Base-by-base conservation (phyloP, 1,139 yeast genomes). In the Pichia sp. region DNA sequence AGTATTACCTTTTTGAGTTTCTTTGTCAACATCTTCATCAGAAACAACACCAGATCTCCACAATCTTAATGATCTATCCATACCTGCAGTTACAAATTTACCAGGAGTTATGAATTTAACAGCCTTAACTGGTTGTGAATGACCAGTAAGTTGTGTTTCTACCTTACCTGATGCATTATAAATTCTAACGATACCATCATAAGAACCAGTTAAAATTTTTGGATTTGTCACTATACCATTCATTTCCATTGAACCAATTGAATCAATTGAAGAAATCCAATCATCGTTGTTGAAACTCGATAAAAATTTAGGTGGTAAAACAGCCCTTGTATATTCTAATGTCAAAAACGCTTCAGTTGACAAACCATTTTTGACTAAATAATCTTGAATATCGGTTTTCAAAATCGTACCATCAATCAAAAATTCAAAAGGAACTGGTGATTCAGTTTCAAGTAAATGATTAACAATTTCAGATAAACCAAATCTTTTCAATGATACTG, bases 401-500 rank as follows among this genome's bases (percentile, higher is more conserved):
- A 90, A 68, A 48, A 88, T 68, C 33, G 80, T 79, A 26, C 96
- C 95, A 57, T 90, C 92, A 46, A 90, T 77, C 53, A 94, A 72
- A 65, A 92, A 94, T 61, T 92, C 97, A 65, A 92, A 92, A 27
- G 97, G 97, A 42, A 88, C 77, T 1, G 94, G 81, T 41, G 68
- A 69, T 33, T 76, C 80, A 31, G 65, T 64, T 8, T 66, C 72
- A 40, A 92, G 69, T 48, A 92, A 72, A 67, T 90, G 97, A 66
- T 92, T 94, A 35, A 92, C 96, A 60, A 92, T 81, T 65, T 92
- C 97, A 1, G 96, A 87, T 42, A 92, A 75, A 44, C 99, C 98
- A 62, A 79, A 90, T 62, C 97, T 75, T 57, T 85, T 88, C 56
- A 92, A 73, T 3, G 83, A 68, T 32, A 84, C 85, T 26, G 98